phyloP scores from a whole-genome alignment of 805 yeast species.

The Starmera quercuum region DNA sequence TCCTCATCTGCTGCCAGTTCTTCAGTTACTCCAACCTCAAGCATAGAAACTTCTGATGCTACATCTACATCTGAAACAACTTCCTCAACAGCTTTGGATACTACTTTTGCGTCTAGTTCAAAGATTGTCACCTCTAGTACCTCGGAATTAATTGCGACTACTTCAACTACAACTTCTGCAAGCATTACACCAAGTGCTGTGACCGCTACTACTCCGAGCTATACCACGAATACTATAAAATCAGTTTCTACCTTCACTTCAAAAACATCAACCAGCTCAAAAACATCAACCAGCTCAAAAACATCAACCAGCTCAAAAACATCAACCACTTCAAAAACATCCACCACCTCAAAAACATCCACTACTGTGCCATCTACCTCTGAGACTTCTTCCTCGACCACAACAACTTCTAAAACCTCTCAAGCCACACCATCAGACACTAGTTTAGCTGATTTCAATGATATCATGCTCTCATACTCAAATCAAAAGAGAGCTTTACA shows the following conservation, averaged over 20 bases:
- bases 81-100: background rate
- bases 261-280: conserved; percentile 1
- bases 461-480: conserved; percentile 38
- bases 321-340: conserved; percentile 1
- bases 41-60: conserved; percentile 1
- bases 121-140: background rate
- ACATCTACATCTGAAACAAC: conserved; percentile 1
- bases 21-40: background rate
- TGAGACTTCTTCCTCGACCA: conserved; percentile 12
- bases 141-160: conserved; percentile 2
- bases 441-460: conserved; percentile 22
- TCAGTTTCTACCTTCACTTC: background rate
- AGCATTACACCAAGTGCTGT: conserved; percentile 5
- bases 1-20: background rate
- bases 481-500: conserved; percentile 43
- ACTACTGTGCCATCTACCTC: conserved; percentile 3
- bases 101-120: conserved; percentile 8
- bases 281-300: conserved; percentile 10
- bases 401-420: conserved; percentile 10
- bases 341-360: background rate
- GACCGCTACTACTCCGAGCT: conserved; percentile 6
- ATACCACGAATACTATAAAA: conserved; percentile 1
- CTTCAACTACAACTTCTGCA: conserved; percentile 2
- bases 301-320: conserved; percentile 2
- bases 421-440: conserved; percentile 14